Evolutionary conservation across 2,329 filamentous ascomycete species (phyloP).

Genomic region (Fusarium sororula): DNA sequence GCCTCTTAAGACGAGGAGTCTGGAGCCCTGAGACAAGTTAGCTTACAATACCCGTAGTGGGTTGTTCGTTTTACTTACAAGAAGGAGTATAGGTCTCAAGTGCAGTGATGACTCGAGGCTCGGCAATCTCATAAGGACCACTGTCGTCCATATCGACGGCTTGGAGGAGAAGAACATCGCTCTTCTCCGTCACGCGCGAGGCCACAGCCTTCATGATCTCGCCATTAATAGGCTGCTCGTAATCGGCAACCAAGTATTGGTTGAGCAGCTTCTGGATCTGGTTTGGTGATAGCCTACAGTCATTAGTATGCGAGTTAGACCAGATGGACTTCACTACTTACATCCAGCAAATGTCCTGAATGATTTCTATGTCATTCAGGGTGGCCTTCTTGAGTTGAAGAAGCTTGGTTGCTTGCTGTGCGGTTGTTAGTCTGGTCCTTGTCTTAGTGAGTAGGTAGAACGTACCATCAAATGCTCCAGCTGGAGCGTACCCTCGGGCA

Average conservation of each 20-base stretch:
- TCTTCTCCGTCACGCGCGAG: conserved; percentile 96
- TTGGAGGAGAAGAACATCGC: conserved; percentile 89
- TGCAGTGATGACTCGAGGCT: conserved; percentile 93
- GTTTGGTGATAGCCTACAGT: conserved; percentile 86
- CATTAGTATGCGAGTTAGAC: conserved; percentile 5
- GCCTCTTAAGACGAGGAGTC: conserved; percentile 91
- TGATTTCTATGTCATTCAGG: conserved; percentile 98
- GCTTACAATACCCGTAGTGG: conserved; percentile 30
- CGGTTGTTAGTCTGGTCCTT: conserved; percentile 39
- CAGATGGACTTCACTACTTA: conserved; percentile 60
- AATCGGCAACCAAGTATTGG: conserved; percentile 97
- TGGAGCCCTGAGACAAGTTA: conserved; percentile 76
- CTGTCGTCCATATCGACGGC: conserved; percentile 99
- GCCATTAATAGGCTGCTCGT: conserved; percentile 98
- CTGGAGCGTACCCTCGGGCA: conserved; percentile 97
- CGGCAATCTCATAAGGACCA: conserved; percentile 97
- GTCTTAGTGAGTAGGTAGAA: not conserved
- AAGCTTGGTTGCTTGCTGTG: conserved; percentile 94
- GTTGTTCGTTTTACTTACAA: conserved; percentile 68
- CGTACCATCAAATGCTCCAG: conserved; percentile 95
- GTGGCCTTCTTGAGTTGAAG: conserved; percentile 99
- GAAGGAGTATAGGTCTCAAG: conserved; percentile 98
- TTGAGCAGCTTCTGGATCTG: conserved; percentile 99
- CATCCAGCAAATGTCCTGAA: conserved; percentile 99
- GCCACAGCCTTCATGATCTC: conserved; percentile 99